Evolutionary conservation across 148 eudicot genomes (phyloP), one percentile per base, ranked within the genome.

Genomic region (Simmondsia chinensis): DNA sequence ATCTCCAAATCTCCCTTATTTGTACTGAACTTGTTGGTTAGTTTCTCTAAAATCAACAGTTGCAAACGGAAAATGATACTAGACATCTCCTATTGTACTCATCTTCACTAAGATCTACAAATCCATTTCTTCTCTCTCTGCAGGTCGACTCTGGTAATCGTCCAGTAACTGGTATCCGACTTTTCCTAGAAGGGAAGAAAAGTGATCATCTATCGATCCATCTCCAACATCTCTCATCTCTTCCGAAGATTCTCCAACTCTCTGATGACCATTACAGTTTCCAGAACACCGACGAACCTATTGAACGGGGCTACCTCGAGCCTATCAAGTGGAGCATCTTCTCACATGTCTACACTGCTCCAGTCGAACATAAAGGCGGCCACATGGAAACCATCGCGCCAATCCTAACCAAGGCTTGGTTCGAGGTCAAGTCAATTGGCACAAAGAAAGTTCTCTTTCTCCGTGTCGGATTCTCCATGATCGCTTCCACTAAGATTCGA

Each of bases 81-180:
- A n/a, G n/a, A n/a, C n/a, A n/a, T n/a, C n/a, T n/a, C n/a, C n/a
- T n/a, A n/a, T n/a, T n/a, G n/a, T n/a, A n/a, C n/a, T n/a, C n/a
- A n/a, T n/a, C n/a, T n/a, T n/a, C n/a, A n/a, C n/a, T n/a, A n/a
- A n/a, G n/a, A n/a, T n/a, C n/a, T n/a, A n/a, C n/a, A n/a, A n/a
- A n/a, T n/a, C n/a, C n/a, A n/a, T n/a, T n/a, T n/a, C n/a, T n/a
- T n/a, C n/a, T n/a, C 4, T 3, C 3, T 44, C 53, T 33, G 44
- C 71, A 86, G 95, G 95, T 88, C 30, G 81, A 75, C 46, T 69
- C 88, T 3, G 88, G 72, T 26, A 56, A 74, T 54, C 69, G 74
- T 39, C 94, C 97, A 0, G 95, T 91, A n/a, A 85, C 97, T 1
- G 97, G 97, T 24, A 64, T 91, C 28, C 82, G 95, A 7, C 75